Percentiles rank a stretch among this genome's conserved stretches.
Conservation (phyloP, 2,329 filamentous ascomycete species). For the Pseudogymnoascus sp. region DNA sequence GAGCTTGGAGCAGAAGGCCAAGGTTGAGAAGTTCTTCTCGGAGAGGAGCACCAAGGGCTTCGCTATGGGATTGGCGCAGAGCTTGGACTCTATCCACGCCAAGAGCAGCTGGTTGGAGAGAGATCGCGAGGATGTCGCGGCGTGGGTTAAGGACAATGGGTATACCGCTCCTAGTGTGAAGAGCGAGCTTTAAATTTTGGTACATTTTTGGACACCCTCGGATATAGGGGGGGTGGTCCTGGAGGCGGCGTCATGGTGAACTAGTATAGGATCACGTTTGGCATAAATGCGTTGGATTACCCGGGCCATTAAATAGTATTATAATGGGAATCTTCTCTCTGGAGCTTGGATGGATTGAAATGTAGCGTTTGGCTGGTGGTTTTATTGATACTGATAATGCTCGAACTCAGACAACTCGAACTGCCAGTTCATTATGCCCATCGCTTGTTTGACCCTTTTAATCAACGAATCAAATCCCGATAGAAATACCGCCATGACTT, state of each 20-base stretch:
- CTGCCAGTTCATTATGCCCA: background rate
- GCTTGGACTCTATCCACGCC: constrained; percentile 72
- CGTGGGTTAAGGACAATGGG: constrained; percentile 61
- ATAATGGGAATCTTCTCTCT: constrained; percentile 9
- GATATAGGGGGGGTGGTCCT: background rate
- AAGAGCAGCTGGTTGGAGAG: constrained; percentile 77
- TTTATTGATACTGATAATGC: background rate
- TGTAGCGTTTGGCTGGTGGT: background rate
- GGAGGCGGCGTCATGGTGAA: constrained; percentile 4
- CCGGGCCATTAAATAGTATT: background rate
- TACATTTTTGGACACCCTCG: background rate
- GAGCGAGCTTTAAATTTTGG: constrained; percentile 24
- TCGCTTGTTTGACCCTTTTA: background rate
- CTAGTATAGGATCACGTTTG: constrained; percentile 1
- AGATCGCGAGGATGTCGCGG: constrained; percentile 68
- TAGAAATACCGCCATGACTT: background rate
- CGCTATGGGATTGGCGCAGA: constrained; percentile 84
- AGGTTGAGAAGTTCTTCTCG: constrained; percentile 74
- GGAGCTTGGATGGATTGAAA: background rate
- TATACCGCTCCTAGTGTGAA: constrained; percentile 36
- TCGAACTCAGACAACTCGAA: background rate
- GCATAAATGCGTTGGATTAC: background rate
- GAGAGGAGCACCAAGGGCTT: constrained; percentile 80
- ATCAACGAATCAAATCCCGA: background rate
- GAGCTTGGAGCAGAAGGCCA: constrained; percentile 63